Conservation (phyloP, 768 basidiomycete genomes). For the Pleurotus tuber-regium region DNA sequence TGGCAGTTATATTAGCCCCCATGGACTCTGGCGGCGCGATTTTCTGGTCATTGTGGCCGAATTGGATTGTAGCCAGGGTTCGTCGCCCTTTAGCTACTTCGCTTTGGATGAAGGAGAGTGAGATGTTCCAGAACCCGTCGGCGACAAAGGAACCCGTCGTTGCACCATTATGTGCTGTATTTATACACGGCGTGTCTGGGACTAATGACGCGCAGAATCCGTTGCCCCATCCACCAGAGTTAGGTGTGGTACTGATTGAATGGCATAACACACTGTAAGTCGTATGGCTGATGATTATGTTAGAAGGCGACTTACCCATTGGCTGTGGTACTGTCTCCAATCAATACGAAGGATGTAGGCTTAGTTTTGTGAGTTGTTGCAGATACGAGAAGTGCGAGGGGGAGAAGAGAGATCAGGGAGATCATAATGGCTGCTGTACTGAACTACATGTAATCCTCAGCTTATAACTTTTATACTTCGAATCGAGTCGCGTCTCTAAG, state of each 20-base stretch:
- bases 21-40: conserved; percentile 42
- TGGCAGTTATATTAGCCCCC: conserved; percentile 38
- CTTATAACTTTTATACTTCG: conserved; percentile 37
- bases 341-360: conserved; percentile 35
- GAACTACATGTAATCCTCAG: conserved; percentile 35
- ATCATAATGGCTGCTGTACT: conserved; percentile 3
- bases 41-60: conserved; percentile 41
- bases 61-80: conserved; percentile 39
- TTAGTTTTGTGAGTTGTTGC: neutral
- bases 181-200: conserved; percentile 33
- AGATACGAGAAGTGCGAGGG: neutral
- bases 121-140: conserved; percentile 33
- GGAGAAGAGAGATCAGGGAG: neutral
- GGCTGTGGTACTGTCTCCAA: conserved; percentile 40
- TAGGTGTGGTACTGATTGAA: conserved; percentile 26
- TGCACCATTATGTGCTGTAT: conserved; percentile 38
- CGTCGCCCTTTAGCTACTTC: conserved; percentile 34
- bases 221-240: conserved; percentile 41
- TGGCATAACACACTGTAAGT: no score
- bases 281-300: no score
- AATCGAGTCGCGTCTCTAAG: no score
- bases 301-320: conserved; percentile 24
- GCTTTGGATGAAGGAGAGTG: conserved; percentile 29
- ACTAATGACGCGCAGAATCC: conserved; percentile 37
- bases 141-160: conserved; percentile 40